phyloP scores from a whole-genome alignment of 768 basidiomycete species.

The Mycena sanguinolenta region DNA sequence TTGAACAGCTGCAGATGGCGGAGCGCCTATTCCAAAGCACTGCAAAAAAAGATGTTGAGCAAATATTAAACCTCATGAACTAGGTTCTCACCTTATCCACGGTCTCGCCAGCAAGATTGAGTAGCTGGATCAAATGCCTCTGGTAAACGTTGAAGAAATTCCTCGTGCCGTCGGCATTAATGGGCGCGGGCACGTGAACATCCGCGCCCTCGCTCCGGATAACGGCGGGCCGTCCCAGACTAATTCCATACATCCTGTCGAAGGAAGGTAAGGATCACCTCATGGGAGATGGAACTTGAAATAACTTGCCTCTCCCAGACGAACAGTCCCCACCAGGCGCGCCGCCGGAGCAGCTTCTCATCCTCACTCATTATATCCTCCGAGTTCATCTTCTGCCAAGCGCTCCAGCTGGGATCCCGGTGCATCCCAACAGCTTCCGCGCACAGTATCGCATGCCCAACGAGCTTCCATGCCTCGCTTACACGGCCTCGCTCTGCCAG shows the following conservation, averaged over 20 bases:
- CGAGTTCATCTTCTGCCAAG: slow-evolving; percentile 57
- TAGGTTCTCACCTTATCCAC: slow-evolving; percentile 51
- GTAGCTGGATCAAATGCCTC: slow-evolving; percentile 52
- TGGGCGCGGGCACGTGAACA: slow-evolving; percentile 51
- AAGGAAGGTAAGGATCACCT: slow-evolving; percentile 25
- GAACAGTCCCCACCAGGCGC: slow-evolving; percentile 60
- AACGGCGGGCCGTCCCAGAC: slow-evolving; percentile 62
- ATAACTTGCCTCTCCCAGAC: slow-evolving; percentile 57
- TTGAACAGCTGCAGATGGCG: slow-evolving; percentile 52
- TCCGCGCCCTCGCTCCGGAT: slow-evolving; percentile 51
- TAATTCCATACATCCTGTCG: slow-evolving; percentile 56
- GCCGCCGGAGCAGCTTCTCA: slow-evolving; percentile 54
- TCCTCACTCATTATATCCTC: slow-evolving; percentile 45
- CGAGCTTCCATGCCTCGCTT: slow-evolving; percentile 64
- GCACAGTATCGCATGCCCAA: slow-evolving; percentile 55
- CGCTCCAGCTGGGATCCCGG: slow-evolving; percentile 56
- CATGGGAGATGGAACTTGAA: not conserved
- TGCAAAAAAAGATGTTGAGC: slow-evolving; percentile 30
- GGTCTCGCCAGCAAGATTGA: slow-evolving; percentile 56
- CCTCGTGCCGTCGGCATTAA: slow-evolving; percentile 47
- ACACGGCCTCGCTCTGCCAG: slow-evolving; percentile 61
- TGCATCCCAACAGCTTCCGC: slow-evolving; percentile 60
- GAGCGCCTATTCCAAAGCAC: slow-evolving; percentile 53
- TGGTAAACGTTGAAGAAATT: slow-evolving; percentile 55
- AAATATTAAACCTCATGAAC: not conserved